Percentiles rank a stretch among this genome's conserved stretches.
These are phyloP conservation scores for Orbilia ellipsospora DNA, from an alignment of 2,329 filamentous ascomycete genomes.

Conservation along the genomic window DNA sequence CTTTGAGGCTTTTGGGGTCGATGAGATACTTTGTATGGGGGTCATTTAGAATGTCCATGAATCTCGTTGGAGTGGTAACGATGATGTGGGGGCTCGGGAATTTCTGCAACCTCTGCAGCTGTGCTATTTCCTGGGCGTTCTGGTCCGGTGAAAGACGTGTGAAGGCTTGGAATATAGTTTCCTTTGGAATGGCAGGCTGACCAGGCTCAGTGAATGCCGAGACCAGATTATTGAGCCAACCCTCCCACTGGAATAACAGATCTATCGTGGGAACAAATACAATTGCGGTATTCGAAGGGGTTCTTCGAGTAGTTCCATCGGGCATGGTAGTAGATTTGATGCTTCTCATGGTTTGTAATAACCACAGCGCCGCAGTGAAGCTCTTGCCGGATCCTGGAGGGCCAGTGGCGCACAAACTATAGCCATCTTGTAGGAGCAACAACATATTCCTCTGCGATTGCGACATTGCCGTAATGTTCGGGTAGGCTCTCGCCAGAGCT, in stretches of 20 bases:
- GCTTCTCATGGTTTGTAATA: slow-evolving; percentile 55
- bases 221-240: slow-evolving; percentile 19
- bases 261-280: slow-evolving; percentile 57
- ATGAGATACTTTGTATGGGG: slow-evolving; percentile 51
- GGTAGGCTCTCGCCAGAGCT: slow-evolving; percentile 56
- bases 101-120: slow-evolving; percentile 50
- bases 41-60: slow-evolving; percentile 58
- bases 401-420: slow-evolving; percentile 55
- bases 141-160: slow-evolving; percentile 28
- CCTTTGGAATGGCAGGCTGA: slow-evolving; percentile 26
- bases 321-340: slow-evolving; percentile 11
- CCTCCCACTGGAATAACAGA: slow-evolving; percentile 55
- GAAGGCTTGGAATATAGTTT: slow-evolving; percentile 52
- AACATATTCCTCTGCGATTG: slow-evolving; percentile 57
- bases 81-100: slow-evolving; percentile 58
- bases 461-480: slow-evolving; percentile 54
- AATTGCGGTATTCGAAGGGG: slow-evolving; percentile 57
- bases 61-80: slow-evolving; percentile 56
- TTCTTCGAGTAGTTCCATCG: slow-evolving; percentile 26
- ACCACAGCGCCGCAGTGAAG: slow-evolving; percentile 57
- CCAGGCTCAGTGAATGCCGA: slow-evolving; percentile 28
- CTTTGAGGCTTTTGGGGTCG: slow-evolving; percentile 56
- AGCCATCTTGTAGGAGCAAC: slow-evolving; percentile 54
- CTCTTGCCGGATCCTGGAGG: slow-evolving; percentile 58
- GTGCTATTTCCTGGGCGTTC: slow-evolving; percentile 36